Evolutionary conservation across 495 filamentous ascomycete genomes (phyloP).

Genomic region (Hypoxylon perforatum): DNA sequence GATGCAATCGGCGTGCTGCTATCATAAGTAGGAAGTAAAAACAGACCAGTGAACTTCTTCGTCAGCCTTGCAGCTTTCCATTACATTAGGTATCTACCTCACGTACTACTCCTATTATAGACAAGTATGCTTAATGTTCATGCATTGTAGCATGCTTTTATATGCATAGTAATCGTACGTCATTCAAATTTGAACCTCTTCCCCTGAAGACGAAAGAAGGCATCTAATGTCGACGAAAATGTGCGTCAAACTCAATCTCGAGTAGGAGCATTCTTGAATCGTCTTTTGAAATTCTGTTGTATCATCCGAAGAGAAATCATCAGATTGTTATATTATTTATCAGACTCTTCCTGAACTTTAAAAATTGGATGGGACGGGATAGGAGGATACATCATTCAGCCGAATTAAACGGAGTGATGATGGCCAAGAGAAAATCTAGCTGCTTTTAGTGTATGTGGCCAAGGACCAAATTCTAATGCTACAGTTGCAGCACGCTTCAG

Average conservation of each 20-base stretch:
- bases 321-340: too few species aligned
- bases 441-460: background rate
- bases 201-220: background rate
- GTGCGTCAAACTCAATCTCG: background rate
- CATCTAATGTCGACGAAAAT: background rate
- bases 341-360: too few species aligned
- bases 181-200: background rate
- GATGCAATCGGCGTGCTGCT: too few species aligned
- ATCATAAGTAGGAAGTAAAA: too few species aligned
- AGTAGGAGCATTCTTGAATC: too few species aligned
- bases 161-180: background rate
- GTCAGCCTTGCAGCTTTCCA: background rate
- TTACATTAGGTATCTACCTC: too few species aligned
- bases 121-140: background rate
- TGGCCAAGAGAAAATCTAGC: background rate
- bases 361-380: background rate
- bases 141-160: background rate
- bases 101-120: background rate
- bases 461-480: background rate
- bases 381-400: conserved; percentile 5
- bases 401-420: background rate
- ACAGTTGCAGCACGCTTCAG: background rate
- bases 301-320: too few species aligned
- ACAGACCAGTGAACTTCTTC: background rate
- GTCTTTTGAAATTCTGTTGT: too few species aligned